Conservation (phyloP, 2,329 filamentous ascomycete species). For the Alternaria conjuncta region DNA sequence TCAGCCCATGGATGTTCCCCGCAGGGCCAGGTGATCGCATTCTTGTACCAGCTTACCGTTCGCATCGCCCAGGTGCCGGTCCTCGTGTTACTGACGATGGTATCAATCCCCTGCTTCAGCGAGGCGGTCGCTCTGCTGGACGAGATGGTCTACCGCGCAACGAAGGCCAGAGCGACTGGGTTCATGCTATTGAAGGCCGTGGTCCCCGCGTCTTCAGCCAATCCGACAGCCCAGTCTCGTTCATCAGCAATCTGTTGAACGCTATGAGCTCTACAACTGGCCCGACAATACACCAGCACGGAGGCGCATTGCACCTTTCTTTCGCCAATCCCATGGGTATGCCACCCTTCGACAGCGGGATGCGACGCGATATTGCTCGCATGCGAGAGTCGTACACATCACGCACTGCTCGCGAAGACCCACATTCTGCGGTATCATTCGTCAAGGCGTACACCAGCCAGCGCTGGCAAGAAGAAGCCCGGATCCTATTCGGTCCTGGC, state of each 20-base stretch:
- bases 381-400: constrained; percentile 38
- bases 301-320: constrained; percentile 60
- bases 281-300: constrained; percentile 40
- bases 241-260: constrained; percentile 65
- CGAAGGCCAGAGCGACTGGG: constrained; percentile 60
- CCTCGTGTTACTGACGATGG: constrained; percentile 76
- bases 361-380: constrained; percentile 42
- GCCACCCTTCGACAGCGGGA: constrained; percentile 41
- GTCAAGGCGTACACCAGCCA: constrained; percentile 71
- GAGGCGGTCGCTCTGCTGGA: constrained; percentile 52
- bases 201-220: constrained; percentile 52
- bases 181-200: constrained; percentile 58
- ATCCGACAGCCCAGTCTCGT: constrained; percentile 59
- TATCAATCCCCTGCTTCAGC: constrained; percentile 83
- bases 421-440: constrained; percentile 79
- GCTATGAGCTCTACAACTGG: constrained; percentile 55
- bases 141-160: constrained; percentile 33
- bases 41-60: constrained; percentile 55
- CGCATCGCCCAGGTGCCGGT: constrained; percentile 61
- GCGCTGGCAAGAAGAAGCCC: constrained; percentile 89
- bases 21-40: constrained; percentile 57
- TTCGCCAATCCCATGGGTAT: constrained; percentile 52
- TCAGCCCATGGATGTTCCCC: constrained; percentile 65
- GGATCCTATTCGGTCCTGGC: constrained; percentile 77
- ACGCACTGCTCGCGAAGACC: constrained; percentile 60